These are phyloP conservation scores for Teratosphaeria zuluensis DNA, from an alignment of 2,329 filamentous ascomycete genomes.

Conservation along the genomic window DNA sequence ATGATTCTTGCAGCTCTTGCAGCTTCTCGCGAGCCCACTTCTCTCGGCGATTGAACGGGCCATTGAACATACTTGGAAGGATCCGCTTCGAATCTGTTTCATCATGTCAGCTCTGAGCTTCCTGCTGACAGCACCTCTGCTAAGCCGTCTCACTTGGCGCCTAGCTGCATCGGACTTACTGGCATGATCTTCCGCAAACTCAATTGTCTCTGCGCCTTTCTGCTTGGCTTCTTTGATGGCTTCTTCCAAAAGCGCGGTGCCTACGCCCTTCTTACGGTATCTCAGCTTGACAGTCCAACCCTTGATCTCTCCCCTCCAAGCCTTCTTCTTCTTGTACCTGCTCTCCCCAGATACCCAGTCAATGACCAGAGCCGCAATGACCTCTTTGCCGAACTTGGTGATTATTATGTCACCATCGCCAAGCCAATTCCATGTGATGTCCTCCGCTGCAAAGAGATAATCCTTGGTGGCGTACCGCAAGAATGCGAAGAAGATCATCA, in stretches of 20 bases:
- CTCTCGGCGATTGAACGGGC: conserved; percentile 50
- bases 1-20: conserved; percentile 24
- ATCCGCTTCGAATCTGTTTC: conserved; percentile 41
- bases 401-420: conserved; percentile 43
- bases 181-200: conserved; percentile 69
- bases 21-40: conserved; percentile 39
- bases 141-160: background rate
- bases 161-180: conserved; percentile 42
- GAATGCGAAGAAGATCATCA: conserved; percentile 54
- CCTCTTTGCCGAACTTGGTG: conserved; percentile 55
- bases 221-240: conserved; percentile 59
- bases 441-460: conserved; percentile 56
- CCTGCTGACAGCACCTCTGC: background rate
- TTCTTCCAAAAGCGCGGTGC: conserved; percentile 61
- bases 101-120: conserved; percentile 4
- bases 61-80: conserved; percentile 54
- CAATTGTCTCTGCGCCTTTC: conserved; percentile 58
- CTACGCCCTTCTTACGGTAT: conserved; percentile 64
- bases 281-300: conserved; percentile 60
- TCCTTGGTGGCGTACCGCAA: conserved; percentile 51
- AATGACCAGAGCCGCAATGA: conserved; percentile 64
- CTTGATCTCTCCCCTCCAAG: conserved; percentile 61
- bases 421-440: conserved; percentile 54
- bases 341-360: conserved; percentile 47
- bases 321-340: conserved; percentile 36